Percentiles rank a stretch among this genome's conserved stretches.
Conservation (phyloP, 495 filamentous ascomycete genomes). For the Tuber umbilicatum region DNA sequence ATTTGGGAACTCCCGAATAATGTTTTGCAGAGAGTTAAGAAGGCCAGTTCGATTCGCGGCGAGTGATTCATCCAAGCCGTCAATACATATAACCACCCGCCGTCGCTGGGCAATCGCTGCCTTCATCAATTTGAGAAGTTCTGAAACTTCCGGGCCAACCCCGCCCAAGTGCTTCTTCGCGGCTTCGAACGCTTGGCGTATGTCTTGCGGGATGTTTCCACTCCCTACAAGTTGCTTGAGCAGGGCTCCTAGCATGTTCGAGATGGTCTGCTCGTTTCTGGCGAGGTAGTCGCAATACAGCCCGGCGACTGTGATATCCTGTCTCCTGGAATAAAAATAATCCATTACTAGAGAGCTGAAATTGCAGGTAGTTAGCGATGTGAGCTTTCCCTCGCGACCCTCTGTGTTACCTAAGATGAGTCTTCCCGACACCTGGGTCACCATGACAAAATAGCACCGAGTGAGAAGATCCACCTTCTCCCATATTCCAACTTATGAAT, state of each 20-base stretch:
- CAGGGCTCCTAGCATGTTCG: neutral
- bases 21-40: neutral
- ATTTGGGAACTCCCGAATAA: neutral
- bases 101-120: neutral
- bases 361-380: neutral
- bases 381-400: neutral
- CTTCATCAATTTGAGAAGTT: neutral
- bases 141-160: neutral
- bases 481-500: neutral
- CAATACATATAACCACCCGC: neutral
- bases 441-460: neutral
- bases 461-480: neutral
- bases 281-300: neutral
- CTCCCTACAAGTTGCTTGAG: neutral
- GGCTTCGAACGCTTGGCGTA: neutral
- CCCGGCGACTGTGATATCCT: neutral
- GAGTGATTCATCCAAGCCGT: neutral
- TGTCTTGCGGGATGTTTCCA: neutral
- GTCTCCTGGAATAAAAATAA: neutral
- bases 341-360: neutral
- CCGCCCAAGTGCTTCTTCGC: neutral
- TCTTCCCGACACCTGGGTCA: too few relatives aligned
- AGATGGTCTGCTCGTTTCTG: neutral
- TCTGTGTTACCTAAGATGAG: neutral
- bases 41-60: neutral